Conservation (phyloP, 768 basidiomycete genomes). For the Pleurotus eryngii region DNA sequence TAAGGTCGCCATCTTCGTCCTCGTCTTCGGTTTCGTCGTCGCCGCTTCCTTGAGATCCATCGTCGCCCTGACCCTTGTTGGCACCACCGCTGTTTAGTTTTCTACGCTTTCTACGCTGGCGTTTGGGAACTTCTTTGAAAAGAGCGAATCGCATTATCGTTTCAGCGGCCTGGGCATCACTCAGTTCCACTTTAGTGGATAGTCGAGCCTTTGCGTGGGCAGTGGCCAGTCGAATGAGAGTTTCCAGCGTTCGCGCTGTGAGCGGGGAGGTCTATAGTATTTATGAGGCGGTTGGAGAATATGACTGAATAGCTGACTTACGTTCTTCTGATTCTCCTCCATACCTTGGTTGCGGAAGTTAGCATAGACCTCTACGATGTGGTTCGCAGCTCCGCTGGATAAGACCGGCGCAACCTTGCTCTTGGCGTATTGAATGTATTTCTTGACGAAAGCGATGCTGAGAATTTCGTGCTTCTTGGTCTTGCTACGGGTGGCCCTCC, state of each 20-base stretch:
- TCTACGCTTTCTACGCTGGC: constrained; percentile 77
- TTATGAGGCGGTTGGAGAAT: constrained; percentile 1
- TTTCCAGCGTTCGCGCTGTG: constrained; percentile 98
- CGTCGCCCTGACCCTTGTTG: constrained; percentile 43
- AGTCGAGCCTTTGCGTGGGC: constrained; percentile 97
- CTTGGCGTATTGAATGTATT: constrained; percentile 98
- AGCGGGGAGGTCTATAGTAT: constrained; percentile 83
- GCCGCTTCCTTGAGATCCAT: constrained; percentile 50
- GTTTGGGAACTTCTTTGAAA: constrained; percentile 94
- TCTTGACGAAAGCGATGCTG: constrained; percentile 93
- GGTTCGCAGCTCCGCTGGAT: constrained; percentile 91
- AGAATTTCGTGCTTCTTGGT: constrained; percentile 79
- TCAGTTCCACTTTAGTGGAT: constrained; percentile 77
- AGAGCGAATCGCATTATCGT: constrained; percentile 95
- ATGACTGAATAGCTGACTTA: constrained; percentile 17
- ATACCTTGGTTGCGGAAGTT: constrained; percentile 88
- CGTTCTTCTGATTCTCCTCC: constrained; percentile 87
- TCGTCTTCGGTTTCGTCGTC: constrained; percentile 47
- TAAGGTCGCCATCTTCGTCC: constrained; percentile 13
- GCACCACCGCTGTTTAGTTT: constrained; percentile 74
- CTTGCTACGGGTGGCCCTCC: constrained; percentile 56
- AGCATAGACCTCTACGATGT: constrained; percentile 91
- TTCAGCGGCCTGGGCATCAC: constrained; percentile 88
- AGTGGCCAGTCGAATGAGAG: constrained; percentile 94
- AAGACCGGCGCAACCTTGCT: constrained; percentile 79